These are phyloP conservation scores for Physcomitrium patens DNA, from an alignment of 225 moss, liverwort and hornwort genomes.

Conservation along the genomic window DNA sequence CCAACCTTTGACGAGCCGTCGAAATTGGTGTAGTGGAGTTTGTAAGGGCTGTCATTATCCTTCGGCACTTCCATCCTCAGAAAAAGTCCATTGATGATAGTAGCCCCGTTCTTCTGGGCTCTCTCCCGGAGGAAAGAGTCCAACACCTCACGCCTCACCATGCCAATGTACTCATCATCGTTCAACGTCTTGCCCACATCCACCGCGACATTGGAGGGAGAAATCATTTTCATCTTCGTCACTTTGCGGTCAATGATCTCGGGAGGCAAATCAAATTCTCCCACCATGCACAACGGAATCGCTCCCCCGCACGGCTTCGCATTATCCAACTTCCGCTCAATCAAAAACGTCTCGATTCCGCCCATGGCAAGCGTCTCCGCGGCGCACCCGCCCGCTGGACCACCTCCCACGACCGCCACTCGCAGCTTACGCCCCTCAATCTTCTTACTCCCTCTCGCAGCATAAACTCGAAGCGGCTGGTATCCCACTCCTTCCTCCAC, in stretches of 20 bases:
- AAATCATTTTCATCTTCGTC: conserved; percentile 93
- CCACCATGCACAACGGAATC: conserved; percentile 81
- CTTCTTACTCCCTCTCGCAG: conserved; percentile 64
- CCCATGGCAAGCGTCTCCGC: conserved; percentile 82
- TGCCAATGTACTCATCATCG: conserved; percentile 81
- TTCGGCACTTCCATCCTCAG: conserved; percentile 76
- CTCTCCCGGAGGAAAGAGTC: conserved; percentile 87
- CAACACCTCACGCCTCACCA: conserved; percentile 84
- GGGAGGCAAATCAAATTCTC: conserved; percentile 68
- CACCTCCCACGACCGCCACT: conserved; percentile 95
- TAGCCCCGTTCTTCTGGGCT: conserved; percentile 61
- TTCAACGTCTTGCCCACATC: conserved; percentile 75
- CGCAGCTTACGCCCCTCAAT: conserved; percentile 86
- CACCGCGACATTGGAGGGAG: conserved; percentile 80
- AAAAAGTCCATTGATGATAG: conserved; percentile 75
- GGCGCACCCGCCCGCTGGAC: conserved; percentile 90
- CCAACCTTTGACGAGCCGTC: conserved; percentile 52
- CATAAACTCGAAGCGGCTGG: conserved; percentile 54
- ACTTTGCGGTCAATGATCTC: conserved; percentile 90
- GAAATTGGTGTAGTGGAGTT: conserved; percentile 71
- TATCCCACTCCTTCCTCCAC: conserved; percentile 23
- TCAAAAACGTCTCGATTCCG: conserved; percentile 77
- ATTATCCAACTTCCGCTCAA: conserved; percentile 82
- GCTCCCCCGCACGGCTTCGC: conserved; percentile 72
- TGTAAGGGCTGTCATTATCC: conserved; percentile 67